Evolutionary conservation across 495 filamentous ascomycete species (phyloP).

Genomic region (Aspergillus biplanus): DNA sequence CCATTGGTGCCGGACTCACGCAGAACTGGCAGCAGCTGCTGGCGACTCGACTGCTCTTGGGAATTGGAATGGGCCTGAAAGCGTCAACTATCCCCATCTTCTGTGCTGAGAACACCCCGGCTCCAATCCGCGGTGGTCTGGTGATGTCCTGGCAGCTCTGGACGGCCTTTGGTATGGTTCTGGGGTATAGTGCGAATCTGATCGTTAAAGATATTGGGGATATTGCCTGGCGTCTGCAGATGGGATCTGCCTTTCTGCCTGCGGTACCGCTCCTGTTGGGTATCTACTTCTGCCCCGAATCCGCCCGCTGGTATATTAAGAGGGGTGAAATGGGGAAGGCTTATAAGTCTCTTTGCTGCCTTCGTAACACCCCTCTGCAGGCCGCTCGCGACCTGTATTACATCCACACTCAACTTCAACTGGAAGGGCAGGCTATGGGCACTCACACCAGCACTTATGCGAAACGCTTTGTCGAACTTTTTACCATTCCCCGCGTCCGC

Average conservation of each 20-base stretch:
- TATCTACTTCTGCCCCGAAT: conserved; percentile 70
- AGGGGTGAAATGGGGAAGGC: conserved; percentile 58
- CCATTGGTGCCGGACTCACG: conserved; percentile 57
- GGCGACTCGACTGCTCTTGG: conserved; percentile 59
- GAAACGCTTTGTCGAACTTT: conserved; percentile 63
- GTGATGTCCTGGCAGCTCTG: conserved; percentile 82
- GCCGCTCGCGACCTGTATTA: conserved; percentile 70
- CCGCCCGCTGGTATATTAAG: conserved; percentile 71
- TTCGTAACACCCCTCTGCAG: conserved; percentile 63
- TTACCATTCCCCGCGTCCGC: conserved; percentile 70
- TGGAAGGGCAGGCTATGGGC: conserved; percentile 53
- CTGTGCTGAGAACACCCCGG: conserved; percentile 76
- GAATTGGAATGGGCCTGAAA: conserved; percentile 70
- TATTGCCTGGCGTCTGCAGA: conserved; percentile 76
- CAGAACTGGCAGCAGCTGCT: conserved; percentile 65
- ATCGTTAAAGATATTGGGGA: conserved; percentile 57
- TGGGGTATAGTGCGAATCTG: conserved; percentile 73
- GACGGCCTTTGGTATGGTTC: conserved; percentile 81
- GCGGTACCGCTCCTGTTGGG: conserved; percentile 66
- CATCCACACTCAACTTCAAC: conserved; percentile 62
- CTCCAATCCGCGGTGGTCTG: conserved; percentile 72
- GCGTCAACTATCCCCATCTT: conserved; percentile 68
- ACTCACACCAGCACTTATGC: conserved; percentile 56
- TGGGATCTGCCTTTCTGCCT: conserved; percentile 78
- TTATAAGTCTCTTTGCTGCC: conserved; percentile 60